A percentile compares a stretch with the other conserved stretches of the same genome.
These are phyloP conservation scores for Penicillium egyptiacum DNA, from an alignment of 495 filamentous ascomycete genomes.

Conservation along the genomic window DNA sequence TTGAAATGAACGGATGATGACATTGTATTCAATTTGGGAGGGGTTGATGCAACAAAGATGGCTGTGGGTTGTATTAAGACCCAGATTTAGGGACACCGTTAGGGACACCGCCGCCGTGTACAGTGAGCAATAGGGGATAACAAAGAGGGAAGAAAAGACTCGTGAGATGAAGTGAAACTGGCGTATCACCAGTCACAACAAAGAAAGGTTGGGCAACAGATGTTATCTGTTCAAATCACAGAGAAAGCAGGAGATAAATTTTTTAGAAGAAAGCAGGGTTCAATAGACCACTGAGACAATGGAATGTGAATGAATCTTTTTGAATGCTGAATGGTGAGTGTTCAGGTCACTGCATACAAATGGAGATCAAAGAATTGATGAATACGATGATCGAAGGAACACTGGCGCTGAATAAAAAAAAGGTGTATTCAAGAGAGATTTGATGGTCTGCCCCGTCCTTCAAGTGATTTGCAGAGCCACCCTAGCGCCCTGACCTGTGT, in stretches of 20 bases:
- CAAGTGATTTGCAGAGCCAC: constrained; percentile 23
- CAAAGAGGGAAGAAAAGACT: constrained; percentile 18
- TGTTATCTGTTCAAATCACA: constrained; percentile 1
- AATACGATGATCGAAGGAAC: constrained; percentile 32
- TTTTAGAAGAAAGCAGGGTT: constrained; percentile 22
- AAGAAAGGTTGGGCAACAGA: constrained; percentile 11
- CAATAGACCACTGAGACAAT: constrained; percentile 32
- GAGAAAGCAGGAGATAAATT: constrained; percentile 9
- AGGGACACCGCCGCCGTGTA: constrained; percentile 34
- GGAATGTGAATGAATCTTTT: constrained; percentile 29
- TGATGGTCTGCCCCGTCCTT: constrained; percentile 25
- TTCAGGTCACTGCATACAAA: constrained; percentile 43
- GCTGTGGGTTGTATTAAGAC: constrained; percentile 34
- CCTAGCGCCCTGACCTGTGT: constrained; percentile 17
- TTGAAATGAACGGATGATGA: constrained; percentile 99
- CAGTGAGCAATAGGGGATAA: constrained; percentile 27
- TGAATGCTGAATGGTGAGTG: constrained; percentile 33
- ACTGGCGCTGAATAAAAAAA: constrained; percentile 19
- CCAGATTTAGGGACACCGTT: constrained; percentile 33
- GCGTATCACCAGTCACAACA: constrained; percentile 20
- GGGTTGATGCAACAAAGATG: constrained; percentile 28
- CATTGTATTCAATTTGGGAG: constrained; percentile 65
- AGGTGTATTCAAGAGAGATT: constrained; percentile 18
- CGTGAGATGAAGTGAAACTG: constrained; percentile 13
- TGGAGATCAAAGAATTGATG: constrained; percentile 32